A percentile compares a stretch with the other conserved stretches of the same genome.
Conservation (phyloP, 163 green algal genomes). For the Scenedesmus sp. region DNA sequence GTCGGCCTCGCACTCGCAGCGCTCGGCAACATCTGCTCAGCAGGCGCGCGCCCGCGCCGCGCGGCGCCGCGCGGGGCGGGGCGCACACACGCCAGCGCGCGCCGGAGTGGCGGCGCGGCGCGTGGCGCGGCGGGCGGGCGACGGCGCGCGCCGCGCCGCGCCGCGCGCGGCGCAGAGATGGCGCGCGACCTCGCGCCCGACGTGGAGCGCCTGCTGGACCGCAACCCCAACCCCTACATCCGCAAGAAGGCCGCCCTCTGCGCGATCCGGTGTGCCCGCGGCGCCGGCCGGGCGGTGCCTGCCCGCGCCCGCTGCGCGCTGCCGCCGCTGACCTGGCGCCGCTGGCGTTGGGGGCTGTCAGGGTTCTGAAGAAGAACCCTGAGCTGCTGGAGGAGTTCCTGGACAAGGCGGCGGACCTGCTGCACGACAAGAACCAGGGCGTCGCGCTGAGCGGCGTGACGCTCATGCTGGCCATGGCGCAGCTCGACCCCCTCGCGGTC, state of each 20-base stretch:
- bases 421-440: slow-evolving; percentile 90
- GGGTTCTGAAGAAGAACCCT: slow-evolving; percentile 94
- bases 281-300: no score
- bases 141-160: neutral
- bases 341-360: slow-evolving; percentile 40
- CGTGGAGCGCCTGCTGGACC: slow-evolving; percentile 88
- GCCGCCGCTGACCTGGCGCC: no score
- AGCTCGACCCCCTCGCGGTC: slow-evolving; percentile 53
- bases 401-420: slow-evolving; percentile 70
- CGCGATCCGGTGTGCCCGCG: slow-evolving; percentile 66
- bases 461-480: slow-evolving; percentile 76
- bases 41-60: slow-evolving; percentile 34
- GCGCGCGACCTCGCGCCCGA: slow-evolving; percentile 95
- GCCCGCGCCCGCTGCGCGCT: no score
- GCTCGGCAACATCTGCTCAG: slow-evolving; percentile 96
- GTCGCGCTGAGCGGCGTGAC: slow-evolving; percentile 88
- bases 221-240: slow-evolving; percentile 83
- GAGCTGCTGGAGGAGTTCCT: slow-evolving; percentile 91
- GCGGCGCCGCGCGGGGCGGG: neutral
- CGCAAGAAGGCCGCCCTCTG: slow-evolving; percentile 97
- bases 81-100: neutral
- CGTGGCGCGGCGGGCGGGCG: neutral
- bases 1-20: slow-evolving; percentile 93
- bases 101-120: no score
- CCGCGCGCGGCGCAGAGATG: slow-evolving; percentile 77